Conservation (phyloP, 176 grass and related monocot genomes). For the Calamus simplicifolius region DNA sequence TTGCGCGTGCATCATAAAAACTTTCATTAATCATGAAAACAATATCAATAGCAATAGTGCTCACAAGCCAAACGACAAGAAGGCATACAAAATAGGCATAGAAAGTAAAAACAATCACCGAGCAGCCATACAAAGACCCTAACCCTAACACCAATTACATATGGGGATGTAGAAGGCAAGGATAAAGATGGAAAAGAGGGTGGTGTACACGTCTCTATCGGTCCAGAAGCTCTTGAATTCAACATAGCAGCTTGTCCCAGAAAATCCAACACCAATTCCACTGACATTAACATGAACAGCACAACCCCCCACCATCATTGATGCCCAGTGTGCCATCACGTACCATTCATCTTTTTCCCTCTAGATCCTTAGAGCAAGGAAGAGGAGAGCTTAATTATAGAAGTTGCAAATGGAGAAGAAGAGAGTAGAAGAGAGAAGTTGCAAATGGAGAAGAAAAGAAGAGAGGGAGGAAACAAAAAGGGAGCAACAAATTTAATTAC, state of each 20-base stretch:
- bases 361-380: neutral
- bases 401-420: no score
- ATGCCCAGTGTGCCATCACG: constrained; percentile 63
- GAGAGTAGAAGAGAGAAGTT: no score
- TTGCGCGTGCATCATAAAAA: no score
- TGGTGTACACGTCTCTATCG: constrained; percentile 42
- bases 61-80: no score
- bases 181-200: constrained; percentile 52
- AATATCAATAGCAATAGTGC: no score
- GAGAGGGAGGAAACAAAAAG: no score
- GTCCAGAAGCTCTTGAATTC: constrained; percentile 56
- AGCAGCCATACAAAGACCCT: neutral
- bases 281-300: constrained; percentile 58
- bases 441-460: no score
- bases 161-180: constrained; percentile 50
- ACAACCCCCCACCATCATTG: constrained; percentile 50
- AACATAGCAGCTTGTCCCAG: constrained; percentile 30
- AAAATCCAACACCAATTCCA: constrained; percentile 54
- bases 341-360: neutral
- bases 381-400: no score
- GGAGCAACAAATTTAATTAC: no score
- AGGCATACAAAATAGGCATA: no score
- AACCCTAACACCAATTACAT: constrained; percentile 25
- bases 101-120: no score
- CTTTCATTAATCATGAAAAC: no score